phyloP scores from a whole-genome alignment of 1,139 yeast species.

The Debaryomycetaceae sp. region DNA sequence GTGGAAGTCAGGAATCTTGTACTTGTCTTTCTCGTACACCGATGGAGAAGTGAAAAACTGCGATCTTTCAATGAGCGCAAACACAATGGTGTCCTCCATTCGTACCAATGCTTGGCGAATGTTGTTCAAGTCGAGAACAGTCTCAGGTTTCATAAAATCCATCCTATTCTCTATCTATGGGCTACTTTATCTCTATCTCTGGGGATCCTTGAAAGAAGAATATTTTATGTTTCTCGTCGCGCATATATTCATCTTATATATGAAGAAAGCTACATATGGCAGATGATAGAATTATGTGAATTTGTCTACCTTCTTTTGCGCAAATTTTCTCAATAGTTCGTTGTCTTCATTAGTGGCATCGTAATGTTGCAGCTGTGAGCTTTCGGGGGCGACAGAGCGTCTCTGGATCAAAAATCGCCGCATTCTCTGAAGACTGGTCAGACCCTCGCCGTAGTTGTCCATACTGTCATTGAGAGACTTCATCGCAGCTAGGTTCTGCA shows the following conservation, averaged over 20 bases:
- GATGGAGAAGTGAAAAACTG: constrained; percentile 77
- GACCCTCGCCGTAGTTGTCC: constrained; percentile 48
- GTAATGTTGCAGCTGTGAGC: constrained; percentile 12
- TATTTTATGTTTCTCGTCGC: neutral
- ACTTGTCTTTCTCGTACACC: constrained; percentile 61
- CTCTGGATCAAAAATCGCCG: constrained; percentile 61
- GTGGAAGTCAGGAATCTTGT: constrained; percentile 61
- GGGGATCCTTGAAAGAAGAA: neutral
- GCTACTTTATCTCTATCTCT: neutral
- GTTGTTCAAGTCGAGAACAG: constrained; percentile 76
- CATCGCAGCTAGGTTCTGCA: constrained; percentile 44
- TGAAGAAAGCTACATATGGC: no score
- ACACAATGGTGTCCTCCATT: constrained; percentile 95
- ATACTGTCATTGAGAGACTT: constrained; percentile 47
- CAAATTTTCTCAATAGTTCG: constrained; percentile 30
- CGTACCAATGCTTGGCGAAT: constrained; percentile 82
- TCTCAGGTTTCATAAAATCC: constrained; percentile 84
- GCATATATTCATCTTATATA: neutral
- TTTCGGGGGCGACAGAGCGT: constrained; percentile 29
- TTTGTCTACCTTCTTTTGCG: constrained; percentile 24
- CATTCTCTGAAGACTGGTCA: constrained; percentile 33
- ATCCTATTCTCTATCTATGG: constrained; percentile 27
- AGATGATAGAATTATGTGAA: constrained; percentile 3
- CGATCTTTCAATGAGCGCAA: constrained; percentile 87
- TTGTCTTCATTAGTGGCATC: constrained; percentile 23